phyloP scores from a whole-genome alignment of 2,329 filamentous ascomycete species.

The Aspergillus intermedius region DNA sequence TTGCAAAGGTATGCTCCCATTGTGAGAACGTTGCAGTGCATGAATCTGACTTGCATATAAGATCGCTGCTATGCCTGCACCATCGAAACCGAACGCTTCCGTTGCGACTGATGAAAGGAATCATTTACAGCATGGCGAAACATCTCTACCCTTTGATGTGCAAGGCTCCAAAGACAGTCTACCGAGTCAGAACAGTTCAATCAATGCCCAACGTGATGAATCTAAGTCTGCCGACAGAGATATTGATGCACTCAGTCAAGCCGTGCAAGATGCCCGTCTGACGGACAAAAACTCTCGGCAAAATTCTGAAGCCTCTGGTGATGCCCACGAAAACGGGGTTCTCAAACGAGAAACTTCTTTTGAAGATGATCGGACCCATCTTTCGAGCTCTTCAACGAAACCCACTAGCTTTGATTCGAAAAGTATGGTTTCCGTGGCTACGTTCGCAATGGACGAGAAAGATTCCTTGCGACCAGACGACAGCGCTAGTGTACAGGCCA shows the following conservation, averaged over 20 bases:
- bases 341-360: constrained; percentile 33
- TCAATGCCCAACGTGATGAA: constrained; percentile 12
- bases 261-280: constrained; percentile 29
- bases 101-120: constrained; percentile 21
- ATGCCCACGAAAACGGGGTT: constrained; percentile 21
- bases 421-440: constrained; percentile 87
- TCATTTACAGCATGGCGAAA: constrained; percentile 14
- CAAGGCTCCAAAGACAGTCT: constrained; percentile 14
- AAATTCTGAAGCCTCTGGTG: constrained; percentile 20
- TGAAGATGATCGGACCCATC: constrained; percentile 44
- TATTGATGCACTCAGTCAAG: constrained; percentile 26
- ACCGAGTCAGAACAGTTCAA: constrained; percentile 13
- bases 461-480: constrained; percentile 92
- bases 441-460: constrained; percentile 94
- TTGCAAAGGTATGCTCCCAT: constrained; percentile 60
- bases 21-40: background rate
- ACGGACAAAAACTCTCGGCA: constrained; percentile 20
- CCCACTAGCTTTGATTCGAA: constrained; percentile 88
- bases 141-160: constrained; percentile 12
- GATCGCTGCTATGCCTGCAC: constrained; percentile 40
- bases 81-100: constrained; percentile 20
- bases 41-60: constrained; percentile 19
- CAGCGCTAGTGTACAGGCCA: constrained; percentile 85
- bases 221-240: constrained; percentile 15
- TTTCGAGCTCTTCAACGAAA: constrained; percentile 63